These are phyloP conservation scores for Alternaria arborescens DNA, from an alignment of 2,329 filamentous ascomycete genomes.

Conservation along the genomic window DNA sequence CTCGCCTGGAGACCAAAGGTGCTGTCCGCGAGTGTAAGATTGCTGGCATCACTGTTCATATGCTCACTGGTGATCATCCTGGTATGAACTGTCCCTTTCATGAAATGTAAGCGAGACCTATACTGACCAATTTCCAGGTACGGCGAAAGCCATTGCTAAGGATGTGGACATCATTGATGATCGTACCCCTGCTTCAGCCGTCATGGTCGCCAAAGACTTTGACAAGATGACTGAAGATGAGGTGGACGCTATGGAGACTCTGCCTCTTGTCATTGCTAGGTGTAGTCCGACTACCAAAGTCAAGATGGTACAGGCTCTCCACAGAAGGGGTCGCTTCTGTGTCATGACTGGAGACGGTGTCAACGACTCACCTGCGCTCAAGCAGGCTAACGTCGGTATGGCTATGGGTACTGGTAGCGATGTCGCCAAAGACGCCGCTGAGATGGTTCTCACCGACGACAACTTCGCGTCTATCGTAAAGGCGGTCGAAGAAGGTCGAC, in stretches of 20 bases:
- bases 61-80: slow-evolving; percentile 59
- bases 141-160: slow-evolving; percentile 57
- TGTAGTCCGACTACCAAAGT: slow-evolving; percentile 59
- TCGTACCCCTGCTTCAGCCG: slow-evolving; percentile 33
- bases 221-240: slow-evolving; percentile 55
- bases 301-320: slow-evolving; percentile 57
- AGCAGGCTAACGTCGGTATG: slow-evolving; percentile 54
- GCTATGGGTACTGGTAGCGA: slow-evolving; percentile 54
- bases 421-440: slow-evolving; percentile 53
- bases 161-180: slow-evolving; percentile 55
- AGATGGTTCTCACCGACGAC: slow-evolving; percentile 54
- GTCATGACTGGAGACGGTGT: slow-evolving; percentile 57
- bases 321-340: slow-evolving; percentile 50
- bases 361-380: slow-evolving; percentile 53
- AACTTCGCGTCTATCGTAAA: slow-evolving; percentile 55
- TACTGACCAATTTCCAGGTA: slow-evolving; percentile 21
- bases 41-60: slow-evolving; percentile 60
- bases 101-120: not conserved
- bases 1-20: slow-evolving; percentile 77
- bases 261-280: slow-evolving; percentile 57
- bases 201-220: slow-evolving; percentile 57
- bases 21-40: slow-evolving; percentile 56
- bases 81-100: slow-evolving; percentile 24
- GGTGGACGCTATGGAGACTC: slow-evolving; percentile 52
- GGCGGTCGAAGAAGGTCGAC: slow-evolving; percentile 52